Conservation (phyloP, 306 rosid species). For the Trifolium repens region DNA sequence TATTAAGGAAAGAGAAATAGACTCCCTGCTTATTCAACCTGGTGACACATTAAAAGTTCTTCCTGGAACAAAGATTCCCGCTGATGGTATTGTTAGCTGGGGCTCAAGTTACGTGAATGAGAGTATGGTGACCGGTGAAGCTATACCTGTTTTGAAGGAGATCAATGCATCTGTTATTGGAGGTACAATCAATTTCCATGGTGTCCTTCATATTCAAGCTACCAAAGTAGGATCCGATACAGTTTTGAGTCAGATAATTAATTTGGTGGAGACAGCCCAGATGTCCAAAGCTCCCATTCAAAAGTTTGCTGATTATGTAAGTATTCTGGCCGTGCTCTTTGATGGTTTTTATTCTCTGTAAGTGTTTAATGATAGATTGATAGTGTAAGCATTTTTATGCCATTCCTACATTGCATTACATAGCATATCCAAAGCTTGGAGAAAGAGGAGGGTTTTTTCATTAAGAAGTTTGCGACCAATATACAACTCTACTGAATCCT, state of each 20-base stretch:
- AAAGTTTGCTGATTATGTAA: conserved; percentile 99
- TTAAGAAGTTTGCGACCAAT: background rate
- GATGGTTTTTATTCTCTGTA: conserved; percentile 18
- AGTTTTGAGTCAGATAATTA: conserved; percentile 92
- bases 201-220: conserved; percentile 77
- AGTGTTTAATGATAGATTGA: background rate
- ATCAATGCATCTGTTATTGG: conserved; percentile 75
- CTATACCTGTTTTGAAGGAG: conserved; percentile 81
- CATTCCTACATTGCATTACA: background rate
- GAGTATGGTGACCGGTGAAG: conserved; percentile 98
- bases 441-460: background rate
- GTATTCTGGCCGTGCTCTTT: conserved; percentile 45
- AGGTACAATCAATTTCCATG: conserved; percentile 92
- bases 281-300: conserved; percentile 99
- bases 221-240: conserved; percentile 96
- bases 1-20: conserved; percentile 88
- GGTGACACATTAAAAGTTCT: conserved; percentile 86
- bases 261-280: conserved; percentile 97
- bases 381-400: conserved; percentile 15
- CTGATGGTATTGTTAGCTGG: conserved; percentile 85
- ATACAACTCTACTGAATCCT: background rate
- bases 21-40: conserved; percentile 85
- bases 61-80: conserved; percentile 95
- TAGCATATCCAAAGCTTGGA: conserved; percentile 2
- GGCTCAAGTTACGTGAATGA: conserved; percentile 94